Percentiles rank a stretch among this genome's conserved stretches.
These are phyloP conservation scores for Helianthus tuberosus DNA, from an alignment of 129 eudicot species.

Conservation along the genomic window DNA sequence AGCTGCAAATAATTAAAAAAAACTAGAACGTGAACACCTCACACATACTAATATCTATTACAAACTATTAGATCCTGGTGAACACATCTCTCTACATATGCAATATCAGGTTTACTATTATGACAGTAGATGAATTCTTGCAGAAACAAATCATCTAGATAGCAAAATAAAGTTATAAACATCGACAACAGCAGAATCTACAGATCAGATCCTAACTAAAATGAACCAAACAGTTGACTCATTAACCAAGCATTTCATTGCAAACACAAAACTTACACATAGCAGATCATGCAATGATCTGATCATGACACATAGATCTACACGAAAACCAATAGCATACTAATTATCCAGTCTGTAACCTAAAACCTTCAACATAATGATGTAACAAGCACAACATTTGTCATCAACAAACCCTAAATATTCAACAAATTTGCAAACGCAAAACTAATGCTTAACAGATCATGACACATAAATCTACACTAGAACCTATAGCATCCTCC, in stretches of 20 bases:
- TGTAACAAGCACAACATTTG: neutral
- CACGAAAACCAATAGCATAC: neutral
- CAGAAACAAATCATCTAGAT: constrained; percentile 12
- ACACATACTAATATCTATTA: neutral
- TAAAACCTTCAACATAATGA: neutral
- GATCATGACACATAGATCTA: neutral
- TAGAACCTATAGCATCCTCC: neutral
- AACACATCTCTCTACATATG: neutral
- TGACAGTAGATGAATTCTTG: constrained; percentile 4
- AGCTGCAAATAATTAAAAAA: constrained; percentile 26
- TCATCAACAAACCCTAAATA: too few relatives aligned
- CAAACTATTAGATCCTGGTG: constrained; percentile 6
- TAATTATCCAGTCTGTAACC: neutral
- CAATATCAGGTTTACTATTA: neutral
- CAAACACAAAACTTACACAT: constrained; percentile 12
- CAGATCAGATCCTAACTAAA: too few relatives aligned
- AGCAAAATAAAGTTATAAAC: constrained; percentile 7
- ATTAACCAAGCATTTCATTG: constrained; percentile 3
- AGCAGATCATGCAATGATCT: neutral
- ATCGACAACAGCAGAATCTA: neutral
- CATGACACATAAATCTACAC: constrained; percentile 1
- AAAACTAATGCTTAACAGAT: constrained; percentile 1
- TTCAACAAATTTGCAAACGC: neutral
- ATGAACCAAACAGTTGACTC: neutral
- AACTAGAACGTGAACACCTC: neutral